Percentiles rank a stretch among this genome's conserved stretches.
phyloP scores from a whole-genome alignment of 2,329 filamentous ascomycete genomes.

The Ploettnerulaceae sp. region DNA sequence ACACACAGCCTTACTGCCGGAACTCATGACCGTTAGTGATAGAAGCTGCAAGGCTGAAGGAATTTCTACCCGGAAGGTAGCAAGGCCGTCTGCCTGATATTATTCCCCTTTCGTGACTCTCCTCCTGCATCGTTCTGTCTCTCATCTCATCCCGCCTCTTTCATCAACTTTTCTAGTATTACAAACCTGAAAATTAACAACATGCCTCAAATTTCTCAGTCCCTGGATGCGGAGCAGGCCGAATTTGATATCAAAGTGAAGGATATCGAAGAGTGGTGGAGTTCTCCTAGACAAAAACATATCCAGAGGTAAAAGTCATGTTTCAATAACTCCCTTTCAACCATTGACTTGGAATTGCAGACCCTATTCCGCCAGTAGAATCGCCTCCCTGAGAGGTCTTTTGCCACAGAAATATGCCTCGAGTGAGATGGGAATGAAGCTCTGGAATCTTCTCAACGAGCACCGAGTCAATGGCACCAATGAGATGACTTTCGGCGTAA shows the following conservation, averaged over 20 bases:
- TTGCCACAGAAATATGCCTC: slow-evolving; percentile 32
- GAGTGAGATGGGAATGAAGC: slow-evolving; percentile 35
- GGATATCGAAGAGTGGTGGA: slow-evolving; percentile 36
- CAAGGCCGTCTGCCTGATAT: too few relatives aligned
- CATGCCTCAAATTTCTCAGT: slow-evolving; percentile 22
- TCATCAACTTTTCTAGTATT: too few relatives aligned
- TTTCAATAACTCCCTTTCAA: slow-evolving; percentile 1
- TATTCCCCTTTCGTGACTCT: too few relatives aligned
- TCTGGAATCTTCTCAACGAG: slow-evolving; percentile 36
- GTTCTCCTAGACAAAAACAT: slow-evolving; percentile 29
- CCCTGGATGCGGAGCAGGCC: slow-evolving; percentile 30
- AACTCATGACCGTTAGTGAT: too few relatives aligned
- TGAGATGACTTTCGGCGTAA: slow-evolving; percentile 38
- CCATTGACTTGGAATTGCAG: slow-evolving; percentile 13
- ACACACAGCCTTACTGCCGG: too few relatives aligned
- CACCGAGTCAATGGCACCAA: slow-evolving; percentile 35
- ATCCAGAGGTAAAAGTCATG: slow-evolving; percentile 25
- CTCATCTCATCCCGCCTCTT: too few relatives aligned
- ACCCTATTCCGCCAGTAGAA: slow-evolving; percentile 34
- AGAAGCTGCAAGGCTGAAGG: too few relatives aligned
- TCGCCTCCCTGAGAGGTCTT: slow-evolving; percentile 34
- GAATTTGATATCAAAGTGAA: slow-evolving; percentile 34
- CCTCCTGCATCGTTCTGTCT: too few relatives aligned
- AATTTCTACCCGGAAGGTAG: too few relatives aligned
- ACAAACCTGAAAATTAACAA: too few relatives aligned